Evolutionary conservation across 352 stramenopile genomes (phyloP).

Genomic region (Thraustotheca clavata): DNA sequence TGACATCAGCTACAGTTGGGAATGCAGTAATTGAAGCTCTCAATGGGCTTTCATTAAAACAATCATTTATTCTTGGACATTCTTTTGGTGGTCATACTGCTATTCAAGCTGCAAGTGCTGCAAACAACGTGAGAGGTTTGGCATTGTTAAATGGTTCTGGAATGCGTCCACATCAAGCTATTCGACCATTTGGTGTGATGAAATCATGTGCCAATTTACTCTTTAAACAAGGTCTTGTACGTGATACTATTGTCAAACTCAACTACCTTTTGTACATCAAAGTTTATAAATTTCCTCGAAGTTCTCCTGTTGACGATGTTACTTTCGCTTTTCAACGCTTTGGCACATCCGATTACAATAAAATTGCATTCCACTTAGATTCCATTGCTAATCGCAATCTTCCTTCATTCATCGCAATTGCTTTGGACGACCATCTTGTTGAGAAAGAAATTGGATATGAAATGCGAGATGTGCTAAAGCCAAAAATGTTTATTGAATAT

Average conservation of each 20-base stretch:
- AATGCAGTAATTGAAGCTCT: not conserved
- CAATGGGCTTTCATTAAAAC: not conserved
- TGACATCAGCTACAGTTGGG: not conserved
- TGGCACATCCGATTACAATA: not conserved
- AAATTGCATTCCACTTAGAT: not conserved
- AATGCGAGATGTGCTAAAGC: not conserved
- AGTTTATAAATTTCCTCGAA: not conserved
- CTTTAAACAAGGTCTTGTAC: not conserved
- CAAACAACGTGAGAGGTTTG: not conserved
- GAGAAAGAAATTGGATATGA: slow-evolving; percentile 6
- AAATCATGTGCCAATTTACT: not conserved
- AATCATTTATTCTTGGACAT: not conserved
- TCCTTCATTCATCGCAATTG: not conserved
- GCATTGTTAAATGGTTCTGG: not conserved
- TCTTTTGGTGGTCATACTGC: slow-evolving; percentile 1
- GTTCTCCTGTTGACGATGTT: not conserved
- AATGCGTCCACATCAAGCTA: not conserved
- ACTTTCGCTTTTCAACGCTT: slow-evolving; percentile 1
- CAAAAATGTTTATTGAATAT: not conserved
- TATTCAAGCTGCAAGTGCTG: not conserved
- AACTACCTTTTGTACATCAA: not conserved
- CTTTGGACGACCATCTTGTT: not conserved
- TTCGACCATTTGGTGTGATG: not conserved
- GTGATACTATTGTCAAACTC: not conserved
- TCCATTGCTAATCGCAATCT: not conserved